Conservation (phyloP, 495 filamentous ascomycete species). For the Xylaria intraflava region DNA sequence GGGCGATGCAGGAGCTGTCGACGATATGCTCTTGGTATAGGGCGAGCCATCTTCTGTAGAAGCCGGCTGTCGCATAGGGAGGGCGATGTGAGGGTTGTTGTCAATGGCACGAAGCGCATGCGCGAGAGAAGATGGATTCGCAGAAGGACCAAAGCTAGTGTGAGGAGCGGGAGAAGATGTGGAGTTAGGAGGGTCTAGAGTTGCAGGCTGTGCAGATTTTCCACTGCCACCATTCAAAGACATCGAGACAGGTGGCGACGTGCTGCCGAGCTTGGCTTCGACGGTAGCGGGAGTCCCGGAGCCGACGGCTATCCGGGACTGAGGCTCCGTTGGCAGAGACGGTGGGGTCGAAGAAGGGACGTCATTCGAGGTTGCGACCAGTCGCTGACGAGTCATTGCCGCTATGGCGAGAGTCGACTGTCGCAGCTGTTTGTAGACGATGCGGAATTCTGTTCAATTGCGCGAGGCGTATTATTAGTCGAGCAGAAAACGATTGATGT, state of each 20-base stretch:
- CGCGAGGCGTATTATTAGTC: neutral
- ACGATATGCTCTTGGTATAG: conserved; percentile 43
- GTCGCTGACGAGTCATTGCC: conserved; percentile 43
- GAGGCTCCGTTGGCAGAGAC: conserved; percentile 17
- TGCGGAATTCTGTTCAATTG: conserved; percentile 12
- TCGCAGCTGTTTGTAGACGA: conserved; percentile 30
- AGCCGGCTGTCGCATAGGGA: conserved; percentile 20
- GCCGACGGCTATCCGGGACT: conserved; percentile 13
- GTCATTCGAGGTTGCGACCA: conserved; percentile 27
- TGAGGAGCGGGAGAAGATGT: conserved; percentile 21
- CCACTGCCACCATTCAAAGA: conserved; percentile 19
- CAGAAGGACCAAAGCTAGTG: conserved; percentile 23
- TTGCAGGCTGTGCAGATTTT: neutral
- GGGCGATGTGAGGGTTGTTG: conserved; percentile 16
- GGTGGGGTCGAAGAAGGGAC: conserved; percentile 18
- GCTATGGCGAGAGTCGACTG: conserved; percentile 43
- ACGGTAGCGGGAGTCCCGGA: conserved; percentile 5
- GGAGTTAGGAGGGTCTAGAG: neutral
- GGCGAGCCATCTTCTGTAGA: conserved; percentile 38
- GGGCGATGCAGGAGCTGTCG: conserved; percentile 49
- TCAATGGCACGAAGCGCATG: conserved; percentile 34
- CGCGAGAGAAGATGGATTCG: conserved; percentile 27
- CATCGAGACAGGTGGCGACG: conserved; percentile 22
- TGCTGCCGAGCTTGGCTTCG: conserved; percentile 10
- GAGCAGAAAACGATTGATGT: neutral